phyloP scores from a whole-genome alignment of 2,329 filamentous ascomycete genomes.

The Phaeosphaeria sp. region DNA sequence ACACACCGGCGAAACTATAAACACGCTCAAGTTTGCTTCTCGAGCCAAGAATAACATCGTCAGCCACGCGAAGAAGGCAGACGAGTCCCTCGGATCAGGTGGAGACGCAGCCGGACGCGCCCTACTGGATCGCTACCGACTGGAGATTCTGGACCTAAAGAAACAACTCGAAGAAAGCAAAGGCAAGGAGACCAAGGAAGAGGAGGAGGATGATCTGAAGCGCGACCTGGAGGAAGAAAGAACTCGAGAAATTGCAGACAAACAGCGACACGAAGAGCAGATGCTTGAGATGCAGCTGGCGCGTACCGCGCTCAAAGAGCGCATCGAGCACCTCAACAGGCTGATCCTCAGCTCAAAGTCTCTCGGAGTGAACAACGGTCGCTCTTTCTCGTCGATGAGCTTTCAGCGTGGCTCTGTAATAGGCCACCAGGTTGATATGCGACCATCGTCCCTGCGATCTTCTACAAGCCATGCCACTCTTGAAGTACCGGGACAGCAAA shows the following conservation, averaged over 20 bases:
- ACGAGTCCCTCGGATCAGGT: slow-evolving; percentile 82
- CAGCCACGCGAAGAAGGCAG: slow-evolving; percentile 93
- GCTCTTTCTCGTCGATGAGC: slow-evolving; percentile 52
- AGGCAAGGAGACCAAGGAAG: slow-evolving; percentile 65
- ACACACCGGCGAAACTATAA: slow-evolving; percentile 87
- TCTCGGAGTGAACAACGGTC: slow-evolving; percentile 78
- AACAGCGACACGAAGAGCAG: slow-evolving; percentile 91
- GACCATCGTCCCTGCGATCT: slow-evolving; percentile 59
- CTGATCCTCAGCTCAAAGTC: slow-evolving; percentile 96
- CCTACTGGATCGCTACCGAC: slow-evolving; percentile 87
- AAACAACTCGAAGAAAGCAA: slow-evolving; percentile 80
- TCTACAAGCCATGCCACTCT: slow-evolving; percentile 50
- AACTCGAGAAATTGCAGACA: slow-evolving; percentile 73
- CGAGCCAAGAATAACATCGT: slow-evolving; percentile 98
- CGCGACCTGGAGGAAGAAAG: slow-evolving; percentile 73
- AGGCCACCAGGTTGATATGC: slow-evolving; percentile 46
- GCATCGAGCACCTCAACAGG: slow-evolving; percentile 95
- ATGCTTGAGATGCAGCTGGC: slow-evolving; percentile 99
- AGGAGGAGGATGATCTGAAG: slow-evolving; percentile 57
- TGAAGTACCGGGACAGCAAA: slow-evolving; percentile 45
- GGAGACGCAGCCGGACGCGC: slow-evolving; percentile 84
- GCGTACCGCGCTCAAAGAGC: slow-evolving; percentile 92
- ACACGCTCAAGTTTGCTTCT: slow-evolving; percentile 95
- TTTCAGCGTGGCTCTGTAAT: slow-evolving; percentile 48
- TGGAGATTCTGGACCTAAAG: slow-evolving; percentile 87